Evolutionary conservation across 805 yeast genomes (phyloP), one percentile per base, ranked within the genome.

Genomic region (Scheffersomyces spartinae): DNA sequence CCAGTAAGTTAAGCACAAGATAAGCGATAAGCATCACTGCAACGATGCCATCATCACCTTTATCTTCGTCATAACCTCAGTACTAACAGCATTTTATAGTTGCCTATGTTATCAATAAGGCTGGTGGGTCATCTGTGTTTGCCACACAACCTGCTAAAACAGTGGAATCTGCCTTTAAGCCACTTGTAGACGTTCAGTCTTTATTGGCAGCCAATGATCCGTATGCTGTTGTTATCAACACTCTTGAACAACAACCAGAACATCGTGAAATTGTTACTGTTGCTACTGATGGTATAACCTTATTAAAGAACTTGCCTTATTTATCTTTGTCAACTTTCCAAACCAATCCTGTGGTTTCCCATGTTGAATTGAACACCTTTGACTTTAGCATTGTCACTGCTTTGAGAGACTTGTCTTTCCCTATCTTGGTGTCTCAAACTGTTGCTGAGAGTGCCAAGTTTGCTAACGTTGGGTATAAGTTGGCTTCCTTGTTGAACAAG

Each of bases 311-410:
- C 30, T 56, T 84, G 27, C 84, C 93, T 9, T 63, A 62, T 27
- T 57, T 84, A 24, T 53, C 64, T 1, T 38, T 42, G n/a, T 18
- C 41, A 9, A 32, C 38, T 14, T 55, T 72, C 38, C 47, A 49
- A 31, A 38, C 49, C 15, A 34, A 44, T 11, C 55, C 70, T 2
- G 61, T 69, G 15, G 75, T 78, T n/a, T 49, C 79, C 27, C 80
- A 75, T 41, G 72, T 74, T 18, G 68, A 71, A 31, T 47, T 79
- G 25, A 33, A 60, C n/a, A 48, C 61, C 27, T 63, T 64, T 34
- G 95, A 85, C 47, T 82, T 62, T 51, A 71, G 80, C 15, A 55
- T 69, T 9, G 67, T 83, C 15, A 60, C 88, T n/a, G 67, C 83
- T 6, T 59, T 80, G 38, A 74, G 86, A 44, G 88, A 82, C 47